Percentiles rank a stretch among this genome's conserved stretches.
These are phyloP conservation scores for Hypoxylon sp. DNA, from an alignment of 2,329 filamentous ascomycete genomes.

Conservation along the genomic window DNA sequence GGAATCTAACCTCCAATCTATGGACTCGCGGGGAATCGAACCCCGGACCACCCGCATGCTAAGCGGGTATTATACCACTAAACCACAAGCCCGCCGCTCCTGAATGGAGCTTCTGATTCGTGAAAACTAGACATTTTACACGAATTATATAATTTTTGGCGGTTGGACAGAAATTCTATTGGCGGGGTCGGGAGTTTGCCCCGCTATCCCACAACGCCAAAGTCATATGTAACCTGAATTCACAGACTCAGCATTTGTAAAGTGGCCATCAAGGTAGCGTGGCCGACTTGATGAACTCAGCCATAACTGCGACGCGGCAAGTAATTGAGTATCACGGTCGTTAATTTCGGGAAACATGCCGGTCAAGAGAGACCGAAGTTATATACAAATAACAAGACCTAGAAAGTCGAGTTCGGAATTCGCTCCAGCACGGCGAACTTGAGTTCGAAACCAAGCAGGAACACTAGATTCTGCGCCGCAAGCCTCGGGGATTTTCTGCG, in stretches of 20 bases:
- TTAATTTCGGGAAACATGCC: neutral
- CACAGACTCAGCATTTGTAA: neutral
- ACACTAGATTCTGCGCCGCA: too few species aligned
- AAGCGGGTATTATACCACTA: conserved; percentile 63
- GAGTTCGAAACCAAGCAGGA: too few species aligned
- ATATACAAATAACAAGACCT: too few species aligned
- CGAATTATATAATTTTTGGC: conserved; percentile 2
- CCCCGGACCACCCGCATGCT: conserved; percentile 61
- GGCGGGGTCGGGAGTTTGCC: neutral
- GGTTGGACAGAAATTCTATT: neutral
- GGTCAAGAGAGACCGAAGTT: too few species aligned
- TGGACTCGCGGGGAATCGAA: conserved; percentile 64
- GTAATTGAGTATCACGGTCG: neutral
- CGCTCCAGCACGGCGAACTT: too few species aligned
- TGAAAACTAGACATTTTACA: neutral
- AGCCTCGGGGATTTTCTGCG: too few species aligned
- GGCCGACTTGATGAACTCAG: too few species aligned
- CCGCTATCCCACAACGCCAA: neutral
- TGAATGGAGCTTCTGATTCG: neutral
- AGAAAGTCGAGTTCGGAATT: too few species aligned
- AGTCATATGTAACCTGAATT: neutral
- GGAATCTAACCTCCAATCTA: conserved; percentile 40
- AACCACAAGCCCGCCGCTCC: conserved; percentile 56
- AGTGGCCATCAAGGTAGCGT: neutral
- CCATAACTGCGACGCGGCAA: neutral